These are phyloP conservation scores for Cutaneotrichosporon cutaneum DNA, from an alignment of 1,284 basidiomycete species.

Conservation along the genomic window DNA sequence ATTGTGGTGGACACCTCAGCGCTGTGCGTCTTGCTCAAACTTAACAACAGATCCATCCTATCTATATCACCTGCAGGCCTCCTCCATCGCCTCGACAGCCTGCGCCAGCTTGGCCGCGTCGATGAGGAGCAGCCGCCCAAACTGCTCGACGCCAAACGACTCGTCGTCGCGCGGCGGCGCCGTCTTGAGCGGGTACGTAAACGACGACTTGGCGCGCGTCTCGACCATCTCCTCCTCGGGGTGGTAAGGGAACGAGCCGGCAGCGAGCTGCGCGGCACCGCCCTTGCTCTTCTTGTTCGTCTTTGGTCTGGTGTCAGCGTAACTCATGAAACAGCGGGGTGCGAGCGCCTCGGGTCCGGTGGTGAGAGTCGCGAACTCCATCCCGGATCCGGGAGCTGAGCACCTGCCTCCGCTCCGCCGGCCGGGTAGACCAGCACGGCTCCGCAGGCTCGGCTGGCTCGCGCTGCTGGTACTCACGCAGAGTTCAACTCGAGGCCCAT, in stretches of 20 bases:
- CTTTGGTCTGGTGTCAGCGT: constrained; percentile 10
- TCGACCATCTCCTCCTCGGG: constrained; percentile 77
- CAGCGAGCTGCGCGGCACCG: constrained; percentile 32
- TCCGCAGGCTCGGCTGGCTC: too few species aligned
- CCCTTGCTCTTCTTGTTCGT: constrained; percentile 44
- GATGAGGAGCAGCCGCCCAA: constrained; percentile 73
- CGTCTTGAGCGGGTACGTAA: constrained; percentile 67
- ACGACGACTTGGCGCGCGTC: constrained; percentile 63
- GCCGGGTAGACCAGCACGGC: too few species aligned
- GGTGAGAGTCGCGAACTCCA: too few species aligned
- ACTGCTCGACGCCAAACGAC: constrained; percentile 74
- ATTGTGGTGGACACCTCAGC: too few species aligned
- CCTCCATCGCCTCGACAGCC: constrained; percentile 52
- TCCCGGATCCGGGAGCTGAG: too few species aligned
- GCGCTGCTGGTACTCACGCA: too few species aligned
- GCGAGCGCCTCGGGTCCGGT: too few species aligned
- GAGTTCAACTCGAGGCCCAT: constrained; percentile 46
- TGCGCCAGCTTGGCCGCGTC: constrained; percentile 44
- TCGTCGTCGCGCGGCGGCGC: constrained; percentile 66
- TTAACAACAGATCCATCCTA: background rate
- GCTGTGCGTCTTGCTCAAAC: background rate
- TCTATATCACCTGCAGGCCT: constrained; percentile 28
- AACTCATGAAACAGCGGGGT: background rate
- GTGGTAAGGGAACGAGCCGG: constrained; percentile 67
- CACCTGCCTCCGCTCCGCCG: too few species aligned